Base-by-base conservation (phyloP, 1,284 basidiomycete genomes). In the Porogramme epimiltina region DNA sequence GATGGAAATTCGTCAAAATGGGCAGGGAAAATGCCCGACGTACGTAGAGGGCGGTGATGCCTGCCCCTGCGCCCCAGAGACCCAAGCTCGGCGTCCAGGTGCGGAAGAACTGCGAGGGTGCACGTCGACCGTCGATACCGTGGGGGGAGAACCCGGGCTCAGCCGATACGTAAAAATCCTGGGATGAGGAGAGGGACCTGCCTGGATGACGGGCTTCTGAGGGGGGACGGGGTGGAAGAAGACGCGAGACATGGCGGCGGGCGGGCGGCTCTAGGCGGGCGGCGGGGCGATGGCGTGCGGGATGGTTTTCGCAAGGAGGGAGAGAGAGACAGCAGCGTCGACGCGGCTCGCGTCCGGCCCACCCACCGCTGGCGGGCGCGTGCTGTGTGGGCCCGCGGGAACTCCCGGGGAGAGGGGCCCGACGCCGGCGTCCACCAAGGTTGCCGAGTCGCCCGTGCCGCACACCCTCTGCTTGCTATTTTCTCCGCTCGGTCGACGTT, bases 1-100 rank as follows among this genome's bases (percentile, higher is more conserved):
- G n/a, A n/a, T 55, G 43, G 52, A 18, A 42, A 45, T 42, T 42
- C 13, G 42, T n/a, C 43, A 47, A 20, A 24, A 26, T 26, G 36
- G 22, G 19, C 31, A 3, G 40, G 15, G 34, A 34, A 23, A 18
- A 20, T n/a, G 22, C 37, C n/a, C 22, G 44, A 76, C 84, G 61
- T 64, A 90, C 87, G 64, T 85, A 78, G 65, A 88, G 70, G 45
- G 77, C 87, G 45, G 81, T 77, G 38, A 84, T 73, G 47, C 89
- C 88, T 59, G 73, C 77, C 59, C 86, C 85, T 51, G 78, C 71
- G 54, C 86, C 86, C 89, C 89, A 92, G 40, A 87, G 66, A 24
- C 79, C 78, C 53, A 87, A 65, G 57, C 75, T 80, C 11, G 79
- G 69, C 25, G 73, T 68, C 88, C 87, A 90, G 36, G 73, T 77